Evolutionary conservation across 225 moss, liverwort and hornwort genomes (phyloP).

Genomic region (Rhytidiadelphus loreus): DNA sequence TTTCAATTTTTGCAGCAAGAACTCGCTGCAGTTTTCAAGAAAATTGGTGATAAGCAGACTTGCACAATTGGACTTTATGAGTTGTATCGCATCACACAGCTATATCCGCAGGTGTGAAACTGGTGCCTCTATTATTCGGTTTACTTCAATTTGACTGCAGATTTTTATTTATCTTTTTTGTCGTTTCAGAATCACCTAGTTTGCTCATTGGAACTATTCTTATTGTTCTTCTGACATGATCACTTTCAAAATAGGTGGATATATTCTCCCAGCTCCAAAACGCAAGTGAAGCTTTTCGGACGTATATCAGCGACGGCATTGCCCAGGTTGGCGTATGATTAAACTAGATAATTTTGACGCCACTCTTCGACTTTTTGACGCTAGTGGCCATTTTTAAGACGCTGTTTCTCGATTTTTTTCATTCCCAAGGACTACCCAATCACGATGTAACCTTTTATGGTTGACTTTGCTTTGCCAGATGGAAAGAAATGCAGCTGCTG

Average conservation of each 20-base stretch:
- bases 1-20: constrained; percentile 52
- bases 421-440: neutral
- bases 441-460: neutral
- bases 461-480: constrained; percentile 25
- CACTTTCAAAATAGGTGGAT: constrained; percentile 51
- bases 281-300: constrained; percentile 94
- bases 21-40: constrained; percentile 94
- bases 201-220: neutral
- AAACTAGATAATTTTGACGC: neutral
- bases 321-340: constrained; percentile 40
- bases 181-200: neutral
- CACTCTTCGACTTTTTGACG: neutral
- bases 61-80: constrained; percentile 91
- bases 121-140: neutral
- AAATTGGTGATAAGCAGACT: constrained; percentile 97
- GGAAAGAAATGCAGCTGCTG: constrained; percentile 88
- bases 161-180: neutral
- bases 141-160: neutral
- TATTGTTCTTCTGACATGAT: neutral
- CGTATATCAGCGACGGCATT: constrained; percentile 91
- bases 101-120: constrained; percentile 63
- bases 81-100: constrained; percentile 92
- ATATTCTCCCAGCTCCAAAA: constrained; percentile 98
- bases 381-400: neutral
- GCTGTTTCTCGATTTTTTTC: neutral